Evolutionary conservation across 768 basidiomycete species (phyloP).

Genomic region (Austroboletus festivus): DNA sequence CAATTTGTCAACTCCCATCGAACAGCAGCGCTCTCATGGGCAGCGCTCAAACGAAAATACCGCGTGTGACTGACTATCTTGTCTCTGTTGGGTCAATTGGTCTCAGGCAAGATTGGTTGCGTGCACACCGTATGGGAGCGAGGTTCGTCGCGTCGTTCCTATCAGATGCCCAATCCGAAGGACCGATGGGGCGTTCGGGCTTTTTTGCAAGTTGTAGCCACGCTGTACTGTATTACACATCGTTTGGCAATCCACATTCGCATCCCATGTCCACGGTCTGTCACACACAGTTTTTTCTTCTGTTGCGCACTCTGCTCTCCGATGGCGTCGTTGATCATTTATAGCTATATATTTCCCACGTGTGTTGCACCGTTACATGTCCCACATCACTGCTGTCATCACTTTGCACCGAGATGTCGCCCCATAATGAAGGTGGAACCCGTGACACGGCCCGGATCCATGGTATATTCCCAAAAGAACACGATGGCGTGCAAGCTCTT

Average conservation of each 20-base stretch:
- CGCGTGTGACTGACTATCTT: conserved; percentile 40
- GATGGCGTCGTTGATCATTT: too few relatives aligned
- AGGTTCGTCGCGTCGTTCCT: background rate
- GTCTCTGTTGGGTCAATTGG: conserved; percentile 3
- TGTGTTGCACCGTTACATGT: too few relatives aligned
- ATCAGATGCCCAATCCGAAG: background rate
- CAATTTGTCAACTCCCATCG: conserved; percentile 61
- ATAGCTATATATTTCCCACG: too few relatives aligned
- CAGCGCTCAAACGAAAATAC: conserved; percentile 71
- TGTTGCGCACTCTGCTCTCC: too few relatives aligned
- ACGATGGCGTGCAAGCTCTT: background rate
- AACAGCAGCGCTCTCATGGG: conserved; percentile 69
- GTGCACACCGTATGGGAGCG: too few relatives aligned
- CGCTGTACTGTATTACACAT: conserved; percentile 22
- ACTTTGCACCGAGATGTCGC: too few relatives aligned
- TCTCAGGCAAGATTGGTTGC: background rate
- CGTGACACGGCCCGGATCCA: conserved; percentile 13
- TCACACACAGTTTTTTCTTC: background rate
- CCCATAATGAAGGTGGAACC: too few relatives aligned
- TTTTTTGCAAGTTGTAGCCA: conserved; percentile 18
- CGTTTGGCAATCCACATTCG: conserved; percentile 13
- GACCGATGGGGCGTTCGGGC: background rate
- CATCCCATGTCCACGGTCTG: background rate
- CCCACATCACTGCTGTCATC: too few relatives aligned
- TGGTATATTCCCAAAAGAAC: background rate